Evolutionary conservation across 768 basidiomycete species (phyloP).

Genomic region (Omphalotus guepiniiformis): DNA sequence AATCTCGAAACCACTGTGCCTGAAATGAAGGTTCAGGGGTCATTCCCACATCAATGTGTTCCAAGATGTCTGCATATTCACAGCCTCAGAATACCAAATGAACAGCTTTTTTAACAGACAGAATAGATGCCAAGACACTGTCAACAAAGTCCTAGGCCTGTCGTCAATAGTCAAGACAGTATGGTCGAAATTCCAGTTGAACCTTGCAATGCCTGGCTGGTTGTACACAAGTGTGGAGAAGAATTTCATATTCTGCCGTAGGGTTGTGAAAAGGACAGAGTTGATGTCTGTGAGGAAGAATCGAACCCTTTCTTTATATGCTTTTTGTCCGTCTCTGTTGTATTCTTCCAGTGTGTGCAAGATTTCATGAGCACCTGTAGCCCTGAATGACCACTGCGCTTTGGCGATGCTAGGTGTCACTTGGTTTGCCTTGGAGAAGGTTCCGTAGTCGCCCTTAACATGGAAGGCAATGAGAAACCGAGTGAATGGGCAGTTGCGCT

Average conservation of each 20-base stretch:
- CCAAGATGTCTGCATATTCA: neutral
- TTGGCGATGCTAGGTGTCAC: neutral
- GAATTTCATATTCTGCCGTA: conserved; percentile 1
- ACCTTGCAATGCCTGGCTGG: neutral
- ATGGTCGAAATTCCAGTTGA: neutral
- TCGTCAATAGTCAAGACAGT: neutral
- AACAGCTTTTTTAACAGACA: neutral
- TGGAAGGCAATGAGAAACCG: neutral
- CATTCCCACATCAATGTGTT: neutral
- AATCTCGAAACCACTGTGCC: neutral
- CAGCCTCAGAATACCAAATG: neutral
- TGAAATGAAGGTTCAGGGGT: neutral
- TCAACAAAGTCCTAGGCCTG: neutral
- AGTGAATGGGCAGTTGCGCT: neutral
- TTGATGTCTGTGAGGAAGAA: neutral
- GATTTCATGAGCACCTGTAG: neutral
- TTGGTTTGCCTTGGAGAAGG: neutral
- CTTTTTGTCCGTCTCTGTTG: neutral
- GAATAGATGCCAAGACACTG: neutral
- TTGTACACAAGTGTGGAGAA: neutral
- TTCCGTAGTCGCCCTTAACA: neutral
- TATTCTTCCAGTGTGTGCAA: neutral
- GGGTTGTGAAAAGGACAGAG: neutral
- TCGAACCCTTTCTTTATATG: neutral
- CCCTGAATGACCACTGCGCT: neutral